phyloP scores from a whole-genome alignment of 2,329 filamentous ascomycete genomes.

The Macroventuria anomochaeta region DNA sequence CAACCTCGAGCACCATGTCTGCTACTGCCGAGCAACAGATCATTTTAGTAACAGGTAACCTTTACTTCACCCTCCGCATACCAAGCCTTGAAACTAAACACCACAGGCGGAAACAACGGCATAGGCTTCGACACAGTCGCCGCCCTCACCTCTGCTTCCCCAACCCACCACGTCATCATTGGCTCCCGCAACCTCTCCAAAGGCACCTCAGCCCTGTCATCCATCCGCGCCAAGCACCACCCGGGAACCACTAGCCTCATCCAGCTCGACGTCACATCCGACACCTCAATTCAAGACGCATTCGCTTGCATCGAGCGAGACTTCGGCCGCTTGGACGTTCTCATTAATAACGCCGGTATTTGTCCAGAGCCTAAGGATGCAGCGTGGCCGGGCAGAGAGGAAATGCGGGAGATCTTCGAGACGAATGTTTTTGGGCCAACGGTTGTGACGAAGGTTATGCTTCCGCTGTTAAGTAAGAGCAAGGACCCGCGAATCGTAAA shows the following conservation, averaged over 20 bases:
- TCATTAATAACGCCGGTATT: constrained; percentile 84
- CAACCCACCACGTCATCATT: constrained; percentile 19
- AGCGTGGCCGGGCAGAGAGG: constrained; percentile 1
- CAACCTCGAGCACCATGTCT: not conserved
- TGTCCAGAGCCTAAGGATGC: constrained; percentile 24
- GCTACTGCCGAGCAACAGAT: constrained; percentile 27
- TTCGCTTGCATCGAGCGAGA: constrained; percentile 36
- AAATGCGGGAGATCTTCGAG: not conserved
- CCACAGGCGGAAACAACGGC: constrained; percentile 49
- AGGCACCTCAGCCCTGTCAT: constrained; percentile 35
- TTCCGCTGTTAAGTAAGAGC: not conserved
- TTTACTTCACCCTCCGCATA: not conserved
- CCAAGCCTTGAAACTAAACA: not conserved
- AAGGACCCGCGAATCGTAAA: not conserved
- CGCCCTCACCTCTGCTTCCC: constrained; percentile 49
- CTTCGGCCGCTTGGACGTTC: constrained; percentile 67
- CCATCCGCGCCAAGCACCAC: constrained; percentile 34
- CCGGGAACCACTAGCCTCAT: constrained; percentile 40
- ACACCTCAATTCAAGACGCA: constrained; percentile 46
- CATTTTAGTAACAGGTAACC: constrained; percentile 45
- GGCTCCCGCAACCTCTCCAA: constrained; percentile 43
- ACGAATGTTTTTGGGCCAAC: constrained; percentile 4
- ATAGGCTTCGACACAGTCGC: constrained; percentile 54
- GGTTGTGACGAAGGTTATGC: constrained; percentile 6
- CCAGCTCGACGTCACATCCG: constrained; percentile 45